phyloP scores from a whole-genome alignment of 768 basidiomycete species.

The Albatrellus ellisii region DNA sequence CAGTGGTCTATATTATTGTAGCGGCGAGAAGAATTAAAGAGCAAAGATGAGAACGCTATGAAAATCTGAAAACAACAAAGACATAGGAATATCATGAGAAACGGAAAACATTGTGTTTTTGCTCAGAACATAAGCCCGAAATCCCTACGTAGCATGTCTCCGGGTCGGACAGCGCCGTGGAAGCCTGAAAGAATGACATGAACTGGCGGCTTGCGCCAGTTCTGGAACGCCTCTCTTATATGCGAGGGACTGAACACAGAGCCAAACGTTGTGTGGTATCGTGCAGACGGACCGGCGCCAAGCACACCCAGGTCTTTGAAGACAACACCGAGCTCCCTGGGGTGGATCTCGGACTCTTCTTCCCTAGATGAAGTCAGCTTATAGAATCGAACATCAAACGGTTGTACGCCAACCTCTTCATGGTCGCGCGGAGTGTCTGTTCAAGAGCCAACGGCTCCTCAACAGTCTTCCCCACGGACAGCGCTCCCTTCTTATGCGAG shows the following conservation, averaged over 20 bases:
- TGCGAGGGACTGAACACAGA: constrained; percentile 43
- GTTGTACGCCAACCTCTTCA: constrained; percentile 14
- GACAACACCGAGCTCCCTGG: constrained; percentile 44
- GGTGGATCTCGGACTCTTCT: constrained; percentile 33
- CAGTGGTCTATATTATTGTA: no score
- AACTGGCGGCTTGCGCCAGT: constrained; percentile 42
- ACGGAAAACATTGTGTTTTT: no score
- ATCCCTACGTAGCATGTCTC: constrained; percentile 67
- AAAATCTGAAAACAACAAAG: no score
- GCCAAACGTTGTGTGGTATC: constrained; percentile 44
- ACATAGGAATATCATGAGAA: no score
- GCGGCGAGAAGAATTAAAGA: no score
- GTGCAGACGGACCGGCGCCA: constrained; percentile 40
- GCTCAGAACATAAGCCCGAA: no score
- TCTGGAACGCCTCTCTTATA: constrained; percentile 29
- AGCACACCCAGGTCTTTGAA: constrained; percentile 47
- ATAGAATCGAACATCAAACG: neutral
- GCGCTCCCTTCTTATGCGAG: no score
- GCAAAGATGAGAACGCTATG: no score
- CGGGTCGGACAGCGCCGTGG: constrained; percentile 44
- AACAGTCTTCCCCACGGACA: no score
- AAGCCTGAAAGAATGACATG: constrained; percentile 41
- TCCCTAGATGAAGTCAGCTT: constrained; percentile 21
- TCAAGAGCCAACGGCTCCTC: constrained; percentile 20
- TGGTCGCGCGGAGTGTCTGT: constrained; percentile 15